Evolutionary conservation across 225 moss, liverwort and hornwort species (phyloP).

Genomic region (Takakia lepidozioides): DNA sequence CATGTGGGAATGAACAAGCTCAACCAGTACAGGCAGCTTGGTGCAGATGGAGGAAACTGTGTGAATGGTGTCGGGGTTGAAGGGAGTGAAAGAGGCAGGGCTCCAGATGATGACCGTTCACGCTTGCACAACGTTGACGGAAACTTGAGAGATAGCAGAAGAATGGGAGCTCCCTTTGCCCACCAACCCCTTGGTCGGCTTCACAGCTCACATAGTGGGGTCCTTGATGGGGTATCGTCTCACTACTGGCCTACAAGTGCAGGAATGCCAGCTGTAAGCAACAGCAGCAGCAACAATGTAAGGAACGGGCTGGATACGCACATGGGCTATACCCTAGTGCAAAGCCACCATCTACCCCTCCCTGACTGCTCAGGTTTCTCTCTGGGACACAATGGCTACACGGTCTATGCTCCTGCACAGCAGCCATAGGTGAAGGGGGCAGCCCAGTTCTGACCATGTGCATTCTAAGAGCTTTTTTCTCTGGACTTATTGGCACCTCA

Average conservation of each 20-base stretch:
- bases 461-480: constrained; percentile 12
- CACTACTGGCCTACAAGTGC: constrained; percentile 84
- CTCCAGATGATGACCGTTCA: constrained; percentile 41
- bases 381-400: constrained; percentile 85
- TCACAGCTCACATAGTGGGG: constrained; percentile 76
- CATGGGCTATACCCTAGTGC: constrained; percentile 83
- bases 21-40: constrained; percentile 64
- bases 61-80: constrained; percentile 49
- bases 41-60: constrained; percentile 33
- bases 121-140: constrained; percentile 38
- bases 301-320: constrained; percentile 85
- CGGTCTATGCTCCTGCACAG: constrained; percentile 81
- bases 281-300: constrained; percentile 29
- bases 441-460: constrained; percentile 19
- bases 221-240: constrained; percentile 65
- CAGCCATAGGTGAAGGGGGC: constrained; percentile 53
- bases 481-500: background rate
- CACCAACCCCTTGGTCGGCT: constrained; percentile 64
- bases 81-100: constrained; percentile 67
- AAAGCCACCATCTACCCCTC: constrained; percentile 72
- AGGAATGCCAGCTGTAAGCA: constrained; percentile 51
- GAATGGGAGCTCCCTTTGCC: constrained; percentile 47
- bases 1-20: constrained; percentile 67
- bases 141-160: constrained; percentile 48
- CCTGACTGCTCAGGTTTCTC: constrained; percentile 81